phyloP scores from a whole-genome alignment of 202 grass and related monocot genomes.

The Brachypodium distachyon region DNA sequence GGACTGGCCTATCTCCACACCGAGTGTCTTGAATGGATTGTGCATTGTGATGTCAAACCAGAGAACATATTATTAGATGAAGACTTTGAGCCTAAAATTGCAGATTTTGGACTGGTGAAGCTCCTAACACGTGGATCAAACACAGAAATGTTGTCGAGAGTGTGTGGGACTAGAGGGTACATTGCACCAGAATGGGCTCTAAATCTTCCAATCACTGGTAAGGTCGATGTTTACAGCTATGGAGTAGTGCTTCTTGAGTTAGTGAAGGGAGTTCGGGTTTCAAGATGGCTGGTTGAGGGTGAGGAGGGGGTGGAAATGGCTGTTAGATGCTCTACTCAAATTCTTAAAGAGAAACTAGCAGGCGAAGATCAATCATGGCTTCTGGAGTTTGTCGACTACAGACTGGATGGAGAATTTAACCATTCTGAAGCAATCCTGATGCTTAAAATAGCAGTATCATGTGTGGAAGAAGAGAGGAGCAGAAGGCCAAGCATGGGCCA shows the following conservation, averaged over 20 bases:
- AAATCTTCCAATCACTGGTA: conserved; percentile 56
- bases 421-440: conserved; percentile 26
- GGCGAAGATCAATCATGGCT: conserved; percentile 27
- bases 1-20: conserved; percentile 55
- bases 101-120: conserved; percentile 61
- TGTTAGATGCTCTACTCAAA: neutral
- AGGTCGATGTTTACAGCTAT: conserved; percentile 62
- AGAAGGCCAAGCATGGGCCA: conserved; percentile 46
- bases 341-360: conserved; percentile 31
- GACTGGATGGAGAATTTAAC: conserved; percentile 44
- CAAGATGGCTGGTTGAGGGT: conserved; percentile 27
- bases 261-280: conserved; percentile 38
- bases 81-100: conserved; percentile 45
- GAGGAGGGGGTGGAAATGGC: conserved; percentile 17
- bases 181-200: conserved; percentile 57
- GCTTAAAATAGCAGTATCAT: conserved; percentile 43
- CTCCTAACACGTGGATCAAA: conserved; percentile 5
- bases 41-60: conserved; percentile 40
- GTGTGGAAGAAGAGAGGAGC: conserved; percentile 41
- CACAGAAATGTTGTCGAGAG: conserved; percentile 24
- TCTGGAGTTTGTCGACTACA: conserved; percentile 34
- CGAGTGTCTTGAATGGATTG: conserved; percentile 44
- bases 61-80: conserved; percentile 43
- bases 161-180: conserved; percentile 58
- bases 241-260: conserved; percentile 56